Conservation (phyloP, 2,329 filamentous ascomycete genomes). For the Byssothecium circinans region DNA sequence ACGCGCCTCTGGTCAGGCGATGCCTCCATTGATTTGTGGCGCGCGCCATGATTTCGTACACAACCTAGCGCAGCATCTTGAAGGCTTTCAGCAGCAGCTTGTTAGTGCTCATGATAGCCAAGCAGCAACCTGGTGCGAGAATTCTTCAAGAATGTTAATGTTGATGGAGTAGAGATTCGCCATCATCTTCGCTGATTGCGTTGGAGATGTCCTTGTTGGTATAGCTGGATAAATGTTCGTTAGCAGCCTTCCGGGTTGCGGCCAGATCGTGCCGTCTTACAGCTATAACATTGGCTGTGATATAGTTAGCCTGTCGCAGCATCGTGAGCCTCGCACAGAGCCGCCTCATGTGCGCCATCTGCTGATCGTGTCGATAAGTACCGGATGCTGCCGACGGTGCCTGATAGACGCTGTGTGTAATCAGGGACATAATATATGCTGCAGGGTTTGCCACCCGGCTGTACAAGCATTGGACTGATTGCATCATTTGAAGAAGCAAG, state of each 20-base stretch:
- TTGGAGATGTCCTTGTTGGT: conserved; percentile 15
- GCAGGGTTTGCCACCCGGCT: background rate
- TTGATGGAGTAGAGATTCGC: conserved; percentile 6
- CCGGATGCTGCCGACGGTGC: background rate
- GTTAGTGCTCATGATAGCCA: too few relatives aligned
- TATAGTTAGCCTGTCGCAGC: background rate
- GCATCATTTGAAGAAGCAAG: too few relatives aligned
- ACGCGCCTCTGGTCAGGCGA: conserved; percentile 13
- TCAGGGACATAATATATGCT: conserved; percentile 1
- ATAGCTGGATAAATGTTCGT: conserved; percentile 12
- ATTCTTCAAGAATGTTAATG: conserved; percentile 4
- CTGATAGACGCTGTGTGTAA: background rate
- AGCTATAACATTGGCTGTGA: background rate
- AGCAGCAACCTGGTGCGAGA: conserved; percentile 11
- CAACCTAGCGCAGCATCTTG: background rate
- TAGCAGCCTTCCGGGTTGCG: conserved; percentile 17
- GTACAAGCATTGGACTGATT: too few relatives aligned
- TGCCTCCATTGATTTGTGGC: conserved; percentile 10
- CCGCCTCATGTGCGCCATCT: conserved; percentile 15
- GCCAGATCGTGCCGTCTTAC: conserved; percentile 26
- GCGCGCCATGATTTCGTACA: background rate
- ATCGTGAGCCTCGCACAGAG: conserved; percentile 1
- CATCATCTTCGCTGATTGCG: conserved; percentile 17
- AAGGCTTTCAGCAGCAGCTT: conserved; percentile 1
- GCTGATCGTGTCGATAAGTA: conserved; percentile 10